Evolutionary conservation across 2,329 filamentous ascomycete genomes (phyloP).

Genomic region (Trichoderma koningii): DNA sequence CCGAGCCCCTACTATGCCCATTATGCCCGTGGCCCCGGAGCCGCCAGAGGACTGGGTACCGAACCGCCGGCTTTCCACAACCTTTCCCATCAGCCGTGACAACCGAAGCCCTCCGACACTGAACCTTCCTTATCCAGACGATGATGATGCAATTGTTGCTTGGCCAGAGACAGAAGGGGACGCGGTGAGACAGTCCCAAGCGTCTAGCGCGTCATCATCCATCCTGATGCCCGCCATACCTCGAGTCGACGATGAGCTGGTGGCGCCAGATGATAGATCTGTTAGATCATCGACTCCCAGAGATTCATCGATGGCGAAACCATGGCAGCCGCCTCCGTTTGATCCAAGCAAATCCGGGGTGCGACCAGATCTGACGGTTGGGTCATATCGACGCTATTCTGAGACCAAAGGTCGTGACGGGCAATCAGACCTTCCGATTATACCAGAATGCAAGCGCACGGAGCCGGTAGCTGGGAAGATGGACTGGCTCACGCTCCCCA

Average conservation of each 20-base stretch:
- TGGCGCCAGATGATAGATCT: slow-evolving; percentile 5
- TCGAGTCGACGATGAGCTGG: slow-evolving; percentile 17
- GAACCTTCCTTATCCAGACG: slow-evolving; percentile 45
- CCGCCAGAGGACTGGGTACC: slow-evolving; percentile 13
- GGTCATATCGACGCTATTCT: slow-evolving; percentile 56
- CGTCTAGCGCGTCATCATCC: slow-evolving; percentile 16
- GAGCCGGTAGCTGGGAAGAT: slow-evolving; percentile 62
- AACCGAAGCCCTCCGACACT: slow-evolving; percentile 30
- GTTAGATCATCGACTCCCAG: slow-evolving; percentile 5
- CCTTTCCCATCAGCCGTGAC: slow-evolving; percentile 37
- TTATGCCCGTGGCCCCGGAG: slow-evolving; percentile 37
- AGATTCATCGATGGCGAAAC: slow-evolving; percentile 33
- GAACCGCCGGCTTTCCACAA: slow-evolving; percentile 36
- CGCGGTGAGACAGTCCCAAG: slow-evolving; percentile 8
- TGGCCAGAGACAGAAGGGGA: slow-evolving; percentile 30
- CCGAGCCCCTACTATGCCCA: slow-evolving; percentile 39
- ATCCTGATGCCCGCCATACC: slow-evolving; percentile 35
- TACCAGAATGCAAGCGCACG: slow-evolving; percentile 71
- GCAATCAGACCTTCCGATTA: slow-evolving; percentile 35
- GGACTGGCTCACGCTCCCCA: slow-evolving; percentile 80
- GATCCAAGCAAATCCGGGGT: slow-evolving; percentile 44
- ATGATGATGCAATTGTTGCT: slow-evolving; percentile 36
- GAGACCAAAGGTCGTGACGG: slow-evolving; percentile 42
- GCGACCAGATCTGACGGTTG: slow-evolving; percentile 45
- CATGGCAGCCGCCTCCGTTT: slow-evolving; percentile 52